Evolutionary conservation across 495 filamentous ascomycete genomes (phyloP), one percentile per base, ranked within the genome.

Genomic region (Penicillium argentinense): DNA sequence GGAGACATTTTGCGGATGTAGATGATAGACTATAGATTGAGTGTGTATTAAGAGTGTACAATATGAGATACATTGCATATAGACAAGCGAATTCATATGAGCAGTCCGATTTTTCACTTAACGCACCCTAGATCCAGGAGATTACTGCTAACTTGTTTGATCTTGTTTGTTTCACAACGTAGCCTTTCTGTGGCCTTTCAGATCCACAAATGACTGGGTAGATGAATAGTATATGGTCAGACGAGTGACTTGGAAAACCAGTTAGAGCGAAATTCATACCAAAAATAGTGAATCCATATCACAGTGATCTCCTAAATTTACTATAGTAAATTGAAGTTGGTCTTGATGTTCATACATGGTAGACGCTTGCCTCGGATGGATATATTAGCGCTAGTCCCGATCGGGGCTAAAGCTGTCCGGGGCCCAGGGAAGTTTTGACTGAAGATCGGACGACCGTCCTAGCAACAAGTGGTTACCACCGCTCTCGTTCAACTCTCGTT

Each of bases 1-100:
- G 68, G 68, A 1, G 57, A 66, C 32, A 69, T 75, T 38, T 45
- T 73, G 43, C 60, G 71, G 18, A 42, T 75, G 19, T 73, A 62
- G 55, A 54, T 14, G 17, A 33, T n/a, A 33, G 13, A 5, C 5
- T 11, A 14, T 14, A 17, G 30, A 14, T 13, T 33, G 8, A 33
- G 12, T 33, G 30, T 17, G 9, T 16, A 33, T 18, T 7, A 6
- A 13, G 1, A 5, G n/a, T 16, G 5, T 33, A 7, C 17, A 33
- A 14, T 13, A 0, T 7, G 13, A 33, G 30, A 33, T 33, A 13
- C 13, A 2, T 26, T 11, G 25, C 25, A 26, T 26, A 26, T 26
- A 26, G 5, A 5, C 5, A 26, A 5, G 5, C 25, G 11, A 11
- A 26, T 26, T 5, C 25, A 26, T 26, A 26, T 26, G 11, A 5